Base-by-base conservation (phyloP, 768 basidiomycete species). In the Aureoboletus auriporus region DNA sequence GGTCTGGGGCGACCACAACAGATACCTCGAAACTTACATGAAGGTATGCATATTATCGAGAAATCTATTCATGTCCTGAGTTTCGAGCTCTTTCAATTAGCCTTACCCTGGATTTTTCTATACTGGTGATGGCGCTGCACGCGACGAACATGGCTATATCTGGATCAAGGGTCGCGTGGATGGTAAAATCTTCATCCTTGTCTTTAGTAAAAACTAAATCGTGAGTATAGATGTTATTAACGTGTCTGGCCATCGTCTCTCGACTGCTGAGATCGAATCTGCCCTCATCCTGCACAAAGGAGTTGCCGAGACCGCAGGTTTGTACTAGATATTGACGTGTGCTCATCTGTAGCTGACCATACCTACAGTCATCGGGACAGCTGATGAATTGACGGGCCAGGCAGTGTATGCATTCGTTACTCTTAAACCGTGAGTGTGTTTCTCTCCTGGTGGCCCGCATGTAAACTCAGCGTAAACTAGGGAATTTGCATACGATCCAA, bases 121-220 rank as follows among this genome's bases (percentile, higher is more conserved):
- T 71, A 98, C 95, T n/a, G 96, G 96, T 20, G 95, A 99, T 60
- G 96, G 95, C 38, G 95, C 94, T 27, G 86, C 87, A 12, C 81
- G 95, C 17, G 96, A 98, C 63, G 83, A 86, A 56, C 84, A 98
- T 58, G 96, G 95, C 2, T 98, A 99, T 72, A 89, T 95, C 65
- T 98, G 96, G 95, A 97, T 99, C 70, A 93, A 93, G 69, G 96
- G 95, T 44, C 83, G 96, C 56, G 82, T 98, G 42, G 96, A 99
- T 68, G 93, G 88, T 80, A 76, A 55, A 70, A 77, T 56, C 5
- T 27, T 50, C 20, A 44, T 50, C n/a, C 20, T 40, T 11, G 39
- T 29, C 2, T 12, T 12, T 35, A 33, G 35, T 47, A 14, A 23
- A 42, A 38, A n/a, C 29, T 47, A 6, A 39, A 13, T 52, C 7